A percentile compares a stretch with the other conserved stretches of the same genome.
Evolutionary conservation across 352 stramenopile species (phyloP).

Genomic region (Phytophthora pisi): DNA sequence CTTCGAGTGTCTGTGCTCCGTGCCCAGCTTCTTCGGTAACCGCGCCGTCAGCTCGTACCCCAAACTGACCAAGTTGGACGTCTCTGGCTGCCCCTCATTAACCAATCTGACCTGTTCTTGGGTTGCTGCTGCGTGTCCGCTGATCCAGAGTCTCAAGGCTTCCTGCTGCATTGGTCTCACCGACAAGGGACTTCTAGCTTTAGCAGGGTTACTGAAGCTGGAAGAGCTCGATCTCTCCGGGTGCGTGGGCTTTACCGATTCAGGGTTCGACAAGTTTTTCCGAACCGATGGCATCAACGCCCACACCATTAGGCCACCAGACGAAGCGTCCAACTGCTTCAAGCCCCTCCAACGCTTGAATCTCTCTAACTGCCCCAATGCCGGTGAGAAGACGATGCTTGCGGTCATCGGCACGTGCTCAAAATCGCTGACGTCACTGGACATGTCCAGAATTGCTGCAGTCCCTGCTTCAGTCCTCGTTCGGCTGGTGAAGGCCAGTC

Average conservation of each 20-base stretch:
- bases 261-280: constrained; percentile 53
- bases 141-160: constrained; percentile 51
- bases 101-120: constrained; percentile 65
- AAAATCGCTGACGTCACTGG: constrained; percentile 35
- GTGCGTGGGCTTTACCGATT: constrained; percentile 52
- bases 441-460: constrained; percentile 42
- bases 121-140: constrained; percentile 68
- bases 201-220: constrained; percentile 58
- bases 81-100: constrained; percentile 55
- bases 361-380: constrained; percentile 32
- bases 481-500: constrained; percentile 47
- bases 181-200: constrained; percentile 60
- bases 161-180: constrained; percentile 48
- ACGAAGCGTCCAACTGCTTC: constrained; percentile 1
- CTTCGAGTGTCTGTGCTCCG: constrained; percentile 61
- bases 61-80: constrained; percentile 49
- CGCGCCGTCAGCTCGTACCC: constrained; percentile 51
- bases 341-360: constrained; percentile 36
- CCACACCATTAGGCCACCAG: not conserved
- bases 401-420: constrained; percentile 39
- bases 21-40: constrained; percentile 63
- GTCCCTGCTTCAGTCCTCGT: constrained; percentile 35
- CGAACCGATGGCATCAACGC: constrained; percentile 38
- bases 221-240: constrained; percentile 61
- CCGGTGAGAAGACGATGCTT: constrained; percentile 41